Evolutionary conservation across 148 eudicot genomes (phyloP), one percentile per base, ranked within the genome.

Genomic region (Heliamphora exappendiculata): DNA sequence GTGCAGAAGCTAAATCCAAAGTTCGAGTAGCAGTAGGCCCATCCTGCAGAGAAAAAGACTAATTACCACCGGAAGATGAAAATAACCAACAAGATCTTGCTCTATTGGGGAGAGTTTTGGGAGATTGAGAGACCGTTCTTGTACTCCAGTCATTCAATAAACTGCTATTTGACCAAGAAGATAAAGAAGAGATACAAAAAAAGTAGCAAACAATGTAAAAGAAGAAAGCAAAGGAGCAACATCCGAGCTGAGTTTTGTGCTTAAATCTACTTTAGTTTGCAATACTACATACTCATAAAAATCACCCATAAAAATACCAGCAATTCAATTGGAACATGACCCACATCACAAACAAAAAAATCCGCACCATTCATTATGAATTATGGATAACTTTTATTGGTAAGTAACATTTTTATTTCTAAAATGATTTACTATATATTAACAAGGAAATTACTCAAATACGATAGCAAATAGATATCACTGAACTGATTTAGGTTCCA

Each of bases 401-500:
- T n/a, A n/a, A n/a, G 7, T 29, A 22, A n/a, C 70, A 33, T 34
- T 34, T 33, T 64, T 4, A 16, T 74, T 42, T 29, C 51, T 6
- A 28, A 20, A 42, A 41, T 20, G 16, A 7, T 16, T 12, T 59
- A 34, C 60, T 33, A 51, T 20, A 49, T 57, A 5, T 17, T 73
- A 55, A n/a, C 28, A 58, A 33, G 22, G 14, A n/a, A 53, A 12
- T 24, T 42, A 44, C 1, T 44, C 34, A 4, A 34, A 13, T 11
- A 24, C 7, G 44, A 14, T 5, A 62, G 29, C 66, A 31, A 33
- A 33, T 53, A 53, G 62, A 69, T 28, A 72, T 31, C 34, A 82
- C 87, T 75, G 53, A 86, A 88, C 91, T 86, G 86, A 74, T 88
- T 85, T 86, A 74, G 89, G 74, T 72, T 86, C 89, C 85, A 88